phyloP scores from a whole-genome alignment of 192 early-diverging fungal genomes.

The Entomortierella chlamydospora region DNA sequence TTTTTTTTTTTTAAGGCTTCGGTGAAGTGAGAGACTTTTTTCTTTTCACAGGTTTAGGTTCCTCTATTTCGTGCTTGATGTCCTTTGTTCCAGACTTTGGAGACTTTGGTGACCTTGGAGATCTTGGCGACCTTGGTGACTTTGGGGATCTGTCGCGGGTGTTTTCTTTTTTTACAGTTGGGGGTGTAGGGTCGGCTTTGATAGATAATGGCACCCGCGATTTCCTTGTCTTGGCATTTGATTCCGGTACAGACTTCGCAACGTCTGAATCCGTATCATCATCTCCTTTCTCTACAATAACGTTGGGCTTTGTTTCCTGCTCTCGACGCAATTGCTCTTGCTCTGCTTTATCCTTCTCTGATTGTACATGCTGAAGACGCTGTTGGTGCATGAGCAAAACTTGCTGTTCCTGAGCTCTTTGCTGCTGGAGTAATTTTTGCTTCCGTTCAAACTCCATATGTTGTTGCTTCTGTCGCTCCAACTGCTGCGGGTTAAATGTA shows the following conservation, averaged over 20 bases:
- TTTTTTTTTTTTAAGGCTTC: too few species aligned
- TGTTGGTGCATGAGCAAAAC: constrained; percentile 9
- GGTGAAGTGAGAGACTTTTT: too few species aligned
- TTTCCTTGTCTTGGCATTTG: not conserved
- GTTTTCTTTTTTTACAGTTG: too few species aligned
- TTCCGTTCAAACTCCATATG: constrained; percentile 8
- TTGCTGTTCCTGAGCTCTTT: constrained; percentile 13
- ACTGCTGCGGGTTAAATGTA: constrained; percentile 34
- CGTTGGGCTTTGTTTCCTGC: constrained; percentile 3
- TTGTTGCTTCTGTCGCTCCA: constrained; percentile 11
- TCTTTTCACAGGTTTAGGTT: too few species aligned
- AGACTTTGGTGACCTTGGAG: too few species aligned
- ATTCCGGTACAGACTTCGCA: not conserved
- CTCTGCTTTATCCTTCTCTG: not conserved
- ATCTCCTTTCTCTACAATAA: not conserved
- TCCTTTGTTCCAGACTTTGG: too few species aligned
- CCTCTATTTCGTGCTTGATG: too few species aligned
- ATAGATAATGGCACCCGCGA: not conserved
- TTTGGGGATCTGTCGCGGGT: too few species aligned
- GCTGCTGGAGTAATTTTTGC: not conserved
- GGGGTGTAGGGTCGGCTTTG: too few species aligned
- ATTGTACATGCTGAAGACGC: not conserved
- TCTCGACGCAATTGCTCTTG: constrained; percentile 3
- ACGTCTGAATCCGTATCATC: constrained; percentile 13
- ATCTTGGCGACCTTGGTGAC: too few species aligned